Percentiles rank a stretch among this genome's conserved stretches.
These are phyloP conservation scores for Gardenia jasminoides DNA, from an alignment of 257 asterid species.

Conservation along the genomic window DNA sequence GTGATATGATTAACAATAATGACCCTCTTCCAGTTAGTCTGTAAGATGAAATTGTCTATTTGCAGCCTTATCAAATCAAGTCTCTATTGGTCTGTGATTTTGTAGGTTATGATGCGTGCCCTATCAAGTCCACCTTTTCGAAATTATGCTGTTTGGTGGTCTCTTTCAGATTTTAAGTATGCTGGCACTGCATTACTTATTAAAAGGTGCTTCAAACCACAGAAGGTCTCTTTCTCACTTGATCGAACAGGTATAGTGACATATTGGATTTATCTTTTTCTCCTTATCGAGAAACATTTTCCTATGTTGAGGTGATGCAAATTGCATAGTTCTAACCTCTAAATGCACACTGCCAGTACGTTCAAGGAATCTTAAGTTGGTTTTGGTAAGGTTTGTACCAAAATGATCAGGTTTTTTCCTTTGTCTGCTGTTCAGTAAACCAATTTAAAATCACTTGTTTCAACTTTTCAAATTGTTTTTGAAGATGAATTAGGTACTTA, in stretches of 20 bases:
- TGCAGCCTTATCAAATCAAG: not conserved
- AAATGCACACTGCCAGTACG: not conserved
- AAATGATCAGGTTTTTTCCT: not conserved
- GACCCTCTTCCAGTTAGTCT: not conserved
- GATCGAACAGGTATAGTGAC: conserved; percentile 63
- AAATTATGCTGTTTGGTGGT: conserved; percentile 88
- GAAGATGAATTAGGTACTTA: not conserved
- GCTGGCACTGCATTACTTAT: conserved; percentile 90
- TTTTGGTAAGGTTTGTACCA: not conserved
- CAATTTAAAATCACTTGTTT: not conserved
- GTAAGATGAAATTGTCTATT: not conserved
- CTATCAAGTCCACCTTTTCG: conserved; percentile 64
- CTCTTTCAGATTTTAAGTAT: conserved; percentile 89
- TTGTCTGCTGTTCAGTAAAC: not conserved
- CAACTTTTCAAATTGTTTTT: not conserved
- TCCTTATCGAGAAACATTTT: not conserved
- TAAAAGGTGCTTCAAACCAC: conserved; percentile 73
- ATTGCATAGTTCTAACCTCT: not conserved
- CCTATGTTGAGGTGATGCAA: not conserved
- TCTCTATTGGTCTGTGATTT: conserved; percentile 10
- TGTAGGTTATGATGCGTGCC: conserved; percentile 79
- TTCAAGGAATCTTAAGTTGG: not conserved
- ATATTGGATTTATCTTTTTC: not conserved
- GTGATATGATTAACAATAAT: too few species aligned
- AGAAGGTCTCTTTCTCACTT: conserved; percentile 71